Conservation (phyloP, 2,329 filamentous ascomycete genomes). For the Lasiodiplodia theobromae region DNA sequence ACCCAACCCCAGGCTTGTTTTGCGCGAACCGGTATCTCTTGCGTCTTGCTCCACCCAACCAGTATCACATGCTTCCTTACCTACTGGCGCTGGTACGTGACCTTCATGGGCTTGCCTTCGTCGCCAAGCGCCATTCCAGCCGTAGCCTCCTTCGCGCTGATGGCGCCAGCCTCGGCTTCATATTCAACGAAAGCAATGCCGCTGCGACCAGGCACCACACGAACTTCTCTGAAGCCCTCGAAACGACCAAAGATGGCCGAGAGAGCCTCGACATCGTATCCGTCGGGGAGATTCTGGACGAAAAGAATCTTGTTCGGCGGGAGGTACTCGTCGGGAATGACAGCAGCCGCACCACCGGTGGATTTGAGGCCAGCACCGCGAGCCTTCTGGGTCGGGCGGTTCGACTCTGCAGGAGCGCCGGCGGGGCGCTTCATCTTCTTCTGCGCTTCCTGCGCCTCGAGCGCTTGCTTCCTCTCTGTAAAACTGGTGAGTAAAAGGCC, state of each 20-base stretch:
- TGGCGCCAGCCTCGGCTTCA: constrained; percentile 86
- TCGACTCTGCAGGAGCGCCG: constrained; percentile 54
- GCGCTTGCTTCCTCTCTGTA: constrained; percentile 78
- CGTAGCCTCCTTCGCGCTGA: constrained; percentile 91
- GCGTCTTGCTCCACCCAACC: neutral
- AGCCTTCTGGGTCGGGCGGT: constrained; percentile 72
- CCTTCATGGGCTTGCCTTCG: constrained; percentile 81
- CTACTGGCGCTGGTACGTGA: constrained; percentile 93
- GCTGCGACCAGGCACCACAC: constrained; percentile 82
- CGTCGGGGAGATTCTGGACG: constrained; percentile 88
- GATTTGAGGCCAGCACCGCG: constrained; percentile 77
- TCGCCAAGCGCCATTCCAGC: constrained; percentile 82
- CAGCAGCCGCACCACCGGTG: constrained; percentile 69
- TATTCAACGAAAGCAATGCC: constrained; percentile 98
- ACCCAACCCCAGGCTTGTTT: too few species aligned
- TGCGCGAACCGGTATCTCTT: neutral
- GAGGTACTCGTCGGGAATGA: constrained; percentile 96
- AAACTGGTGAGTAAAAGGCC: neutral
- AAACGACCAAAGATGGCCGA: constrained; percentile 85
- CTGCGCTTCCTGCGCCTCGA: constrained; percentile 79
- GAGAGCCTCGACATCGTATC: constrained; percentile 81
- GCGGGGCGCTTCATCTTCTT: constrained; percentile 74
- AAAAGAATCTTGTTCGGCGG: constrained; percentile 98
- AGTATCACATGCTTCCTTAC: constrained; percentile 15
- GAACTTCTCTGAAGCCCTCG: constrained; percentile 92